Percentiles rank a stretch among this genome's conserved stretches.
Conservation (phyloP, 106 monocot genomes). For the Allium cepa region DNA sequence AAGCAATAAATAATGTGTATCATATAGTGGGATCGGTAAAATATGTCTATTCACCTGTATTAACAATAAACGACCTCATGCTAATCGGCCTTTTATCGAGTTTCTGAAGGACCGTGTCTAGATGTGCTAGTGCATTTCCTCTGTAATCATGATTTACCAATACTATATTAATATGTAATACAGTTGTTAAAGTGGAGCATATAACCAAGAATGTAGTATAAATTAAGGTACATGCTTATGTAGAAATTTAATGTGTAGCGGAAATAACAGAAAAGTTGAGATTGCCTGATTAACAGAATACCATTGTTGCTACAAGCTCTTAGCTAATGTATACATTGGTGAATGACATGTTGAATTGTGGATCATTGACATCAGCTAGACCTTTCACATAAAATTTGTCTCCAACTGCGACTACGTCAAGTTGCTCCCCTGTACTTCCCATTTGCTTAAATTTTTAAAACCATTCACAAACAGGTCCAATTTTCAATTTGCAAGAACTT, state of each 20-base stretch:
- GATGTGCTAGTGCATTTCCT: conserved; percentile 40
- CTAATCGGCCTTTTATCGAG: conserved; percentile 54
- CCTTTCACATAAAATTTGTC: conserved; percentile 63
- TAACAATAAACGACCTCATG: conserved; percentile 52
- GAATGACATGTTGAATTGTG: conserved; percentile 30
- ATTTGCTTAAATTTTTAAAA: neutral
- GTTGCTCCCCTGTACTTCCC: conserved; percentile 16
- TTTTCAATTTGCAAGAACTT: too few species aligned
- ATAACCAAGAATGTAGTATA: neutral
- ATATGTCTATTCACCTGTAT: conserved; percentile 28
- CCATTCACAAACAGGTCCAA: too few species aligned
- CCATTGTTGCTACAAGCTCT: conserved; percentile 56
- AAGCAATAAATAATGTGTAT: too few species aligned
- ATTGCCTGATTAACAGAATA: conserved; percentile 24
- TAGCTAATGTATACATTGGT: conserved; percentile 49
- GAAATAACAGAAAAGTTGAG: neutral
- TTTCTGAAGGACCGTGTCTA: conserved; percentile 24
- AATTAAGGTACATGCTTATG: neutral
- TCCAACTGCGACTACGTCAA: conserved; percentile 26
- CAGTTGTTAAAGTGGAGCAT: neutral
- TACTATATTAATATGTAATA: conserved; percentile 11
- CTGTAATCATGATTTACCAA: conserved; percentile 65
- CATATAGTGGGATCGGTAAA: too few species aligned
- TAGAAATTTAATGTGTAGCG: neutral
- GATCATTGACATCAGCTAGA: conserved; percentile 26